Conservation (phyloP, 1,139 yeast genomes). For the Hyphopichia pseudoburtonii region DNA sequence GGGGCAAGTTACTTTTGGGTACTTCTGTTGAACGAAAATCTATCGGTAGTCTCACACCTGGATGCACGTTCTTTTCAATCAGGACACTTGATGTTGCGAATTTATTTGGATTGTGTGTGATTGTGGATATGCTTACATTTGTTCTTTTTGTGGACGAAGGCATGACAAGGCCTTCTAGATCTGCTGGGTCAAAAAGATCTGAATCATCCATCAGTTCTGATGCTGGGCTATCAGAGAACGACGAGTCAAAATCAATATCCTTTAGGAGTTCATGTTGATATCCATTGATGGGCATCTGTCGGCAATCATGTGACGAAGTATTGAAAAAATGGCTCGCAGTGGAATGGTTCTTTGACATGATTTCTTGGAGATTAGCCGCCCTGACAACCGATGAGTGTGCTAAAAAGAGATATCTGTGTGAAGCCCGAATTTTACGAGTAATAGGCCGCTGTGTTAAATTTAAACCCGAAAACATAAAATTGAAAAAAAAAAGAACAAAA, state of each 20-base stretch:
- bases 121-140: too few relatives aligned
- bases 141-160: background rate
- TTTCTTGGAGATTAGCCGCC: background rate
- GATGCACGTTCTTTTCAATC: too few relatives aligned
- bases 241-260: slow-evolving; percentile 4
- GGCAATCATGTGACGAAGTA: background rate
- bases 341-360: background rate
- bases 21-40: too few relatives aligned
- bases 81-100: background rate
- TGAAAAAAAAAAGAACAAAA: background rate
- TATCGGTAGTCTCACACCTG: too few relatives aligned
- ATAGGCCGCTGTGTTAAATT: background rate
- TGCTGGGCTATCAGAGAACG: background rate
- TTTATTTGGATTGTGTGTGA: background rate
- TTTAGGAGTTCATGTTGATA: background rate
- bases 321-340: background rate
- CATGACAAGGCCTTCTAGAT: slow-evolving; percentile 4
- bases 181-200: slow-evolving; percentile 5
- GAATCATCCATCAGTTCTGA: background rate
- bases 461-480: background rate
- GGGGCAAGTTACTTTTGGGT: too few relatives aligned
- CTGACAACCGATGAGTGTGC: background rate
- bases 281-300: background rate
- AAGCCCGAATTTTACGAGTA: background rate
- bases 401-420: background rate